phyloP scores from a whole-genome alignment of 2,329 filamentous ascomycete species.

The Ustulina deusta region DNA sequence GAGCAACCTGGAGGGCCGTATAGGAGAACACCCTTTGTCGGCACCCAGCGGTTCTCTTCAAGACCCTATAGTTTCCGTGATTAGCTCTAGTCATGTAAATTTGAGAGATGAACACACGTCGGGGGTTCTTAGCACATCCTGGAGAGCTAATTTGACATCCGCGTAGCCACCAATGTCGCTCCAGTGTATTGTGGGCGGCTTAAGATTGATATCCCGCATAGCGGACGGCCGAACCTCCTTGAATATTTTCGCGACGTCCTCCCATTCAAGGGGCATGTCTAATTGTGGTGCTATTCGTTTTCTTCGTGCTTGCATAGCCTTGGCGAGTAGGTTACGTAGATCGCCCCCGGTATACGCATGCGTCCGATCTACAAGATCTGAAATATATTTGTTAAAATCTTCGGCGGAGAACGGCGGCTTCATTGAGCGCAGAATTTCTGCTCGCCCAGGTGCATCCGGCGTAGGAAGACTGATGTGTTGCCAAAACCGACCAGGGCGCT shows the following conservation, averaged over 20 bases:
- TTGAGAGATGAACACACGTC: slow-evolving; percentile 46
- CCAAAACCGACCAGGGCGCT: slow-evolving; percentile 72
- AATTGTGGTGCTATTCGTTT: slow-evolving; percentile 41
- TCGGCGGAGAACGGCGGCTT: slow-evolving; percentile 60
- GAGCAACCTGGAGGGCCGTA: slow-evolving; percentile 96
- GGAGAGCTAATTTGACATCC: slow-evolving; percentile 73
- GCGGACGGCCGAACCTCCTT: slow-evolving; percentile 80
- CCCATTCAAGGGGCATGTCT: slow-evolving; percentile 45
- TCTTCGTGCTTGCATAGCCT: slow-evolving; percentile 54
- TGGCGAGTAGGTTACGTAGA: slow-evolving; percentile 72
- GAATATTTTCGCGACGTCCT: slow-evolving; percentile 75
- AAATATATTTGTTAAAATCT: slow-evolving; percentile 64
- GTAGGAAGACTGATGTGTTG: slow-evolving; percentile 79
- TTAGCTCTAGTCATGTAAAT: slow-evolving; percentile 29
- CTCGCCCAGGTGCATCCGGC: slow-evolving; percentile 76
- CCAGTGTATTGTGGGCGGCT: slow-evolving; percentile 89
- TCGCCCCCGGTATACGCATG: slow-evolving; percentile 90
- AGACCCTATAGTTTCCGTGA: slow-evolving; percentile 46
- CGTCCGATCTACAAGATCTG: slow-evolving; percentile 76
- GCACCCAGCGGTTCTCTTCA: slow-evolving; percentile 59
- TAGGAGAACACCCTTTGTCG: slow-evolving; percentile 85
- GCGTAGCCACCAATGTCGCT: slow-evolving; percentile 88
- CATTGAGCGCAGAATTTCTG: slow-evolving; percentile 78
- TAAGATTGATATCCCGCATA: slow-evolving; percentile 89
- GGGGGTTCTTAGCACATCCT: slow-evolving; percentile 59